Conservation (phyloP, 2,329 filamentous ascomycete genomes). For the Aspergillus novofumigatus region DNA sequence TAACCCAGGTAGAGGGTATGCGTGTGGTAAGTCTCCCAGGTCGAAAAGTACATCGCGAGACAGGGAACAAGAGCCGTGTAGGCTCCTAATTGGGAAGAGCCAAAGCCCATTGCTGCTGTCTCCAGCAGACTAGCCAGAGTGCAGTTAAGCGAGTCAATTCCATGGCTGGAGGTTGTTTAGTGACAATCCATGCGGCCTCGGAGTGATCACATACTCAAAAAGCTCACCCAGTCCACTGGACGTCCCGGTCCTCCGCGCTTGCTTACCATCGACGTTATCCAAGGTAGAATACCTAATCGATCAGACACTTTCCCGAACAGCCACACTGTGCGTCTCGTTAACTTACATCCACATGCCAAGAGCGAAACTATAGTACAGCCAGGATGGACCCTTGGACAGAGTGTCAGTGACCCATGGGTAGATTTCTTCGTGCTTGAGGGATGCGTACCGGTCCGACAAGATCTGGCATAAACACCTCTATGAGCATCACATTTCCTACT, state of each 20-base stretch:
- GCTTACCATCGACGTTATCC: conserved; percentile 98
- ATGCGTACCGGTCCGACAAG: conserved; percentile 75
- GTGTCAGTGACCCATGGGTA: conserved; percentile 10
- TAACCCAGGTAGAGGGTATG: conserved; percentile 94
- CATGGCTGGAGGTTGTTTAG: conserved; percentile 57
- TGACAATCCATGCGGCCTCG: conserved; percentile 8
- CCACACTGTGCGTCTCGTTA: not conserved
- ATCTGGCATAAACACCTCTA: conserved; percentile 82
- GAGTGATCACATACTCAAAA: conserved; percentile 63
- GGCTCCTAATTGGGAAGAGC: conserved; percentile 75
- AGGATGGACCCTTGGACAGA: conserved; percentile 65
- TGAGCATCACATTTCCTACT: conserved; percentile 69
- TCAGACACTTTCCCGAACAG: conserved; percentile 12
- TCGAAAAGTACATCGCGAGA: conserved; percentile 98
- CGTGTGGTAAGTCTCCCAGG: conserved; percentile 98
- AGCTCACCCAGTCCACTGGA: conserved; percentile 93
- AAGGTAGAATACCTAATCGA: conserved; percentile 73
- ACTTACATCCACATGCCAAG: conserved; percentile 87
- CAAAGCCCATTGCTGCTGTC: conserved; percentile 88
- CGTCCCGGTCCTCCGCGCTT: conserved; percentile 88
- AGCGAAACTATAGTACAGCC: conserved; percentile 95
- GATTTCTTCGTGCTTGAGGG: not conserved
- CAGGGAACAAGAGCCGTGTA: conserved; percentile 90
- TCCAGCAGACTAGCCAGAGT: conserved; percentile 87
- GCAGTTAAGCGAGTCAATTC: conserved; percentile 97